Percentiles rank a stretch among this genome's conserved stretches.
Conservation (phyloP, 2,329 filamentous ascomycete species). For the Albifimbria verrucaria region DNA sequence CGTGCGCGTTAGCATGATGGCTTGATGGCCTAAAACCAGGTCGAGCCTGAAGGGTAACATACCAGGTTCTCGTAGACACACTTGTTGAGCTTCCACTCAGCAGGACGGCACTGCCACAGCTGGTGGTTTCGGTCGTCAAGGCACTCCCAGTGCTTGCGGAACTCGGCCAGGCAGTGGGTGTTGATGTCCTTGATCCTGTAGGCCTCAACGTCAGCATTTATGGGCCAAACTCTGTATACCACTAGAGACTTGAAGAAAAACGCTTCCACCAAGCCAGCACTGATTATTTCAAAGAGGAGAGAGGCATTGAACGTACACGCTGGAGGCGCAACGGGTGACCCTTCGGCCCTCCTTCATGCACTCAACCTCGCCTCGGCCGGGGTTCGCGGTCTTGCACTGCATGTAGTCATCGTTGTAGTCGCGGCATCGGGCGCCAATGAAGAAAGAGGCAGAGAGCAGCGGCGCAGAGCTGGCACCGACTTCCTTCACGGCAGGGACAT, state of each 20-base stretch:
- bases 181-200: conserved; percentile 89
- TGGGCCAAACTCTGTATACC: background rate
- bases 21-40: background rate
- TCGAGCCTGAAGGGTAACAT: conserved; percentile 33
- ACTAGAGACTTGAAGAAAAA: background rate
- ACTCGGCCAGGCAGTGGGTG: conserved; percentile 86
- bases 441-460: conserved; percentile 87
- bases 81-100: conserved; percentile 87
- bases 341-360: conserved; percentile 95
- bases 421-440: conserved; percentile 93
- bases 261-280: background rate
- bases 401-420: conserved; percentile 99
- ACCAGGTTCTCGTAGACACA: conserved; percentile 97
- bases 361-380: conserved; percentile 86
- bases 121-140: conserved; percentile 98
- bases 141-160: conserved; percentile 92
- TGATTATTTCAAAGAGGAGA: background rate
- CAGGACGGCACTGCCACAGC: conserved; percentile 88
- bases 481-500: conserved; percentile 90
- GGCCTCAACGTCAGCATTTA: background rate
- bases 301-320: conserved; percentile 67
- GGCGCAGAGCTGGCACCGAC: conserved; percentile 91
- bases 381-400: conserved; percentile 97
- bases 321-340: conserved; percentile 93
- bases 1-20: conserved; percentile 7